phyloP scores from a whole-genome alignment of 148 eudicot genomes.

The Persicaria maculosa region DNA sequence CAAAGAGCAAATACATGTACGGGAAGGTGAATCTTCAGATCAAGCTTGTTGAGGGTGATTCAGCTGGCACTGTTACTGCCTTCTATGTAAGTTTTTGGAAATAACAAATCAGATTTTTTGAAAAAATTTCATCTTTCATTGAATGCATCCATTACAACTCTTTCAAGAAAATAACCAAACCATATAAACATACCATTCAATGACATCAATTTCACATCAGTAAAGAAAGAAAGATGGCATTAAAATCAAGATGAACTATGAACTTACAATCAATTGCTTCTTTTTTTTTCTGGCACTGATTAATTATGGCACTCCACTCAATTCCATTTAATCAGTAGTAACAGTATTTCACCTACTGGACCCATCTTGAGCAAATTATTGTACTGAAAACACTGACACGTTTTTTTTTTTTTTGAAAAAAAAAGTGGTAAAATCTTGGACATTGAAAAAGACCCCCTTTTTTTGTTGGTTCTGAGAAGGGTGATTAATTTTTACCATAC shows the following conservation, averaged over 20 bases:
- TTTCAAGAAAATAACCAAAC: slow-evolving; percentile 4
- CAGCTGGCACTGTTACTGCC: slow-evolving; percentile 93
- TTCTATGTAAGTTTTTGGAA: slow-evolving; percentile 48
- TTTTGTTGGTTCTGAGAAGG: neutral
- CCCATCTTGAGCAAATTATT: slow-evolving; percentile 7
- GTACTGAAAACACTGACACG: neutral
- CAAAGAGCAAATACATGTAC: slow-evolving; percentile 80
- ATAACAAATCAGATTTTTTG: no score
- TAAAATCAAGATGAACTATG: neutral
- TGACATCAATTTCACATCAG: neutral
- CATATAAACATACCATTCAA: neutral
- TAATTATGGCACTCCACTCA: neutral
- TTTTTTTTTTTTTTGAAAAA: neutral
- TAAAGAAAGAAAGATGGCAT: neutral
- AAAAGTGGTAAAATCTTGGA: neutral
- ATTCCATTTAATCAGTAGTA: neutral
- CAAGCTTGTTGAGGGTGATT: slow-evolving; percentile 85
- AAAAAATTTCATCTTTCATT: neutral
- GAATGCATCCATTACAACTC: neutral
- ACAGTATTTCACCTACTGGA: neutral
- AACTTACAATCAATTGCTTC: neutral
- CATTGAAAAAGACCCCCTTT: neutral
- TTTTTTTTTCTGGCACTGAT: neutral
- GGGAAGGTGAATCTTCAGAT: slow-evolving; percentile 70
- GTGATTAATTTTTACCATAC: neutral